Base-by-base conservation (phyloP, 2,329 filamentous ascomycete species). In the Gaeumannomyces tritici region DNA sequence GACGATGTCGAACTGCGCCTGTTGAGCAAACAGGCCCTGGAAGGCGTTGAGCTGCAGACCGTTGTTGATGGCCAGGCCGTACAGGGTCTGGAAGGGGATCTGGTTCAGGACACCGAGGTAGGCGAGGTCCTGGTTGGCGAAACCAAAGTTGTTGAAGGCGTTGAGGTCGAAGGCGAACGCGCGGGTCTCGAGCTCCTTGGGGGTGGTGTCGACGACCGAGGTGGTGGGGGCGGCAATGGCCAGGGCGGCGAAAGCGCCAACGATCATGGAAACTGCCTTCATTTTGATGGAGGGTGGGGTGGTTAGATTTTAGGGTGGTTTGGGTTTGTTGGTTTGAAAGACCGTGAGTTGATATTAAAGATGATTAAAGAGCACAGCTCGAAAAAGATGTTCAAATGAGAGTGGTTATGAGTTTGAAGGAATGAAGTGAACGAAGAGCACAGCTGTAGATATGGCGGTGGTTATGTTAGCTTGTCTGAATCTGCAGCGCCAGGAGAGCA, bases 391-490 rank as follows among this genome's bases (percentile, higher is more conserved):
- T 77, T 73, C 72, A 74, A 69, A 64, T 67, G 42, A 51, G 69
- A 69, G 62, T 66, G 67, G 66, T 28, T 51, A 24, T 24, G 42
- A 63, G 62, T 18, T 67, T 63, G 69, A 77, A 78, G 71, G 75
- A 77, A 68, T 73, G 74, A 76, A 76, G 70, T 65, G 72, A 77
- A 77, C 73, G 75, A 73, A 70, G 78, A 80, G 77, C 77, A 78
- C 77, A 80, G 77, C 78, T 80, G 65, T 64, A 62, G 27, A 21
- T 24, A 31, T 2, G 33, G 42, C 29, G 63, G 62, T 67, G 11
- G 55, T 59, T 26, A 57, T 6, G 55, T 62, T 26, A 59, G 57
- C 26, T 31, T 57, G 27, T 57, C 18, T 56, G 55, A 26, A 42
- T 51, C 31, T 57, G 31, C 27, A 28, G 57, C 28, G 9, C n/a